A percentile compares a stretch with the other conserved stretches of the same genome.
Conservation (phyloP, 2,329 filamentous ascomycete genomes). For the Claviceps humidiphila region DNA sequence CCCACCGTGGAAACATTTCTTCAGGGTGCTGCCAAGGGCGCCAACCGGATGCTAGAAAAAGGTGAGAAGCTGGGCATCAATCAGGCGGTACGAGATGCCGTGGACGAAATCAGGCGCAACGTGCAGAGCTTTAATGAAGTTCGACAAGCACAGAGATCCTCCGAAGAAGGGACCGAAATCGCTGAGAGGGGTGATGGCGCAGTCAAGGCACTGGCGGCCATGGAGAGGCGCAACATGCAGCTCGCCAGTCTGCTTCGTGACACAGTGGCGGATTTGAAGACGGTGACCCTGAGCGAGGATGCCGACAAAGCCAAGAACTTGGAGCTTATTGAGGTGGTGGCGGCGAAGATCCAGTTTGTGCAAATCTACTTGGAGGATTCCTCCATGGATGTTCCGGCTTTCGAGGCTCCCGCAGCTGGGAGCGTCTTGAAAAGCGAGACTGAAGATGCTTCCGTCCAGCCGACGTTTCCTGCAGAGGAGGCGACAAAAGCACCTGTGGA, state of each 20-base stretch:
- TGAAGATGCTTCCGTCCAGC: neutral
- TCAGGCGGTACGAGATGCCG: constrained; percentile 65
- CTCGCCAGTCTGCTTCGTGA: constrained; percentile 56
- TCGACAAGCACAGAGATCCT: constrained; percentile 27
- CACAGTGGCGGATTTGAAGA: constrained; percentile 49
- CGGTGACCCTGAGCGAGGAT: constrained; percentile 37
- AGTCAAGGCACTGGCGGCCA: constrained; percentile 27
- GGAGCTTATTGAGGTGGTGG: constrained; percentile 43
- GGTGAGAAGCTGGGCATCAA: constrained; percentile 70
- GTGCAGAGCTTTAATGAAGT: constrained; percentile 53
- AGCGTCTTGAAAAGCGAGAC: no score
- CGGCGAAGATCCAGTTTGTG: constrained; percentile 52
- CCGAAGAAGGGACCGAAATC: constrained; percentile 13
- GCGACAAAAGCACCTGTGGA: neutral
- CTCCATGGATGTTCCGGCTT: constrained; percentile 33
- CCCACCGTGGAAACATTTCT: constrained; percentile 56
- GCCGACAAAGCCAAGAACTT: constrained; percentile 35
- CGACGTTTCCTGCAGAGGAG: neutral
- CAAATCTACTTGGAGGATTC: constrained; percentile 48
- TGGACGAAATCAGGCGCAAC: constrained; percentile 68
- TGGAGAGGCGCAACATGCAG: constrained; percentile 54
- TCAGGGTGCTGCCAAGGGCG: constrained; percentile 63
- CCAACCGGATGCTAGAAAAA: constrained; percentile 59
- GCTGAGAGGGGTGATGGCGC: constrained; percentile 22
- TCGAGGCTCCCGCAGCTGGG: neutral